phyloP scores from a whole-genome alignment of 768 basidiomycete genomes.

The Lentinula lateritia region DNA sequence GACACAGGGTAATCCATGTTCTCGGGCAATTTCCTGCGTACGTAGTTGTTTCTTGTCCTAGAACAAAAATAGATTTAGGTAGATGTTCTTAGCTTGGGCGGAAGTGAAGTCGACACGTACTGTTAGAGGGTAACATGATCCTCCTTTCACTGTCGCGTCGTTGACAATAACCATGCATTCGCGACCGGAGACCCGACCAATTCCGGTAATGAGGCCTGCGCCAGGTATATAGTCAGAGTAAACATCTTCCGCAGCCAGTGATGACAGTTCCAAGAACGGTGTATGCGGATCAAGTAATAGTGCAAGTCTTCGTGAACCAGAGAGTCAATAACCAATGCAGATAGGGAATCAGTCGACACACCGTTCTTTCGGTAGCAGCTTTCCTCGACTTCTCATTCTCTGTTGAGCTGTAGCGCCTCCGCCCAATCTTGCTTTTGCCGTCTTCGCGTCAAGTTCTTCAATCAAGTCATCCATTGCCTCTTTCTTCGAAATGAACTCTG shows the following conservation, averaged over 20 bases:
- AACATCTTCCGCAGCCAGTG: conserved; percentile 83
- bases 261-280: conserved; percentile 85
- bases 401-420: conserved; percentile 73
- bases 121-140: conserved; percentile 86
- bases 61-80: not conserved
- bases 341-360: conserved; percentile 24
- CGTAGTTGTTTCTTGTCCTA: conserved; percentile 93
- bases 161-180: conserved; percentile 93
- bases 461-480: conserved; percentile 69
- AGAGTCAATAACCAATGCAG: not conserved
- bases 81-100: not conserved
- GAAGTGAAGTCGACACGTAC: conserved; percentile 27
- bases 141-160: conserved; percentile 91
- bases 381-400: conserved; percentile 72
- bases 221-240: conserved; percentile 80
- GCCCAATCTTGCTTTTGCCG: conserved; percentile 56
- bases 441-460: conserved; percentile 54
- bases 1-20: conserved; percentile 85
- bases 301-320: conserved; percentile 43
- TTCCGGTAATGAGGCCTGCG: conserved; percentile 87
- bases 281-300: conserved; percentile 79
- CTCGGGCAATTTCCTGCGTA: conserved; percentile 91
- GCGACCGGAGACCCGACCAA: conserved; percentile 69
- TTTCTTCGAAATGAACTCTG: conserved; percentile 65
- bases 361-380: conserved; percentile 83